Percentiles rank a stretch among this genome's conserved stretches.
Conservation (phyloP, 768 basidiomycete genomes). For the Rhodotorula kratochvilovae region DNA sequence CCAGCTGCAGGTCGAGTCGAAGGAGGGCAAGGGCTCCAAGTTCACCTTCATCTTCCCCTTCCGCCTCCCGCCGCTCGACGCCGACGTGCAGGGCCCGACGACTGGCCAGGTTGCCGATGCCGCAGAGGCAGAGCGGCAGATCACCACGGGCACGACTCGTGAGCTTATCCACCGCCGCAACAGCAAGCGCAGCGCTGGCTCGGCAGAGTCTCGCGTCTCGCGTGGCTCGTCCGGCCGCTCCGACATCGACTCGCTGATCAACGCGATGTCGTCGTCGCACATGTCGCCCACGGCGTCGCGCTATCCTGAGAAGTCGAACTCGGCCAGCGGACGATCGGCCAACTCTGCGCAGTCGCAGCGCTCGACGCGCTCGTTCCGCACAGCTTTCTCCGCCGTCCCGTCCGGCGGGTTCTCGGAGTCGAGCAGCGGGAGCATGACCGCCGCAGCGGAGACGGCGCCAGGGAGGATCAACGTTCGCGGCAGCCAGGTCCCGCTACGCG, state of each 20-base stretch:
- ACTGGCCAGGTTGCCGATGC: not conserved
- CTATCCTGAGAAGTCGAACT: slow-evolving; percentile 31
- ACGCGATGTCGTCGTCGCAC: slow-evolving; percentile 46
- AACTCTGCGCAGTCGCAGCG: slow-evolving; percentile 40
- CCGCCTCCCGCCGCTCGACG: slow-evolving; percentile 48
- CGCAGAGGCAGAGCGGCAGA: not conserved
- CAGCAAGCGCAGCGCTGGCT: slow-evolving; percentile 16
- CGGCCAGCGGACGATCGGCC: slow-evolving; percentile 38
- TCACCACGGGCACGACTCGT: not conserved
- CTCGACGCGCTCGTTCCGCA: slow-evolving; percentile 37
- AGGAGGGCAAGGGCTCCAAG: slow-evolving; percentile 61
- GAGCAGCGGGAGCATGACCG: not conserved
- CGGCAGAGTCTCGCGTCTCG: slow-evolving; percentile 13
- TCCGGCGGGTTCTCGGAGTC: not conserved
- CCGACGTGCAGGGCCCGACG: not conserved
- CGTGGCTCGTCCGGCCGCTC: slow-evolving; percentile 35
- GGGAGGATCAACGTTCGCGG: not conserved
- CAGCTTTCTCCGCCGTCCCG: not conserved
- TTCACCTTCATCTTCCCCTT: slow-evolving; percentile 72
- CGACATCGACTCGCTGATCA: slow-evolving; percentile 50
- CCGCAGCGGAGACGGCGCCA: not conserved
- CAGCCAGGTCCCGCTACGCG: slow-evolving; percentile 14
- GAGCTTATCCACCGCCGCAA: slow-evolving; percentile 1
- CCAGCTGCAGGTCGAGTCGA: slow-evolving; percentile 71
- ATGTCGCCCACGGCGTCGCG: slow-evolving; percentile 29